Evolutionary conservation across 78 protist genomes (phyloP).

Genomic region (Mastigamoeba balamuthi): DNA sequence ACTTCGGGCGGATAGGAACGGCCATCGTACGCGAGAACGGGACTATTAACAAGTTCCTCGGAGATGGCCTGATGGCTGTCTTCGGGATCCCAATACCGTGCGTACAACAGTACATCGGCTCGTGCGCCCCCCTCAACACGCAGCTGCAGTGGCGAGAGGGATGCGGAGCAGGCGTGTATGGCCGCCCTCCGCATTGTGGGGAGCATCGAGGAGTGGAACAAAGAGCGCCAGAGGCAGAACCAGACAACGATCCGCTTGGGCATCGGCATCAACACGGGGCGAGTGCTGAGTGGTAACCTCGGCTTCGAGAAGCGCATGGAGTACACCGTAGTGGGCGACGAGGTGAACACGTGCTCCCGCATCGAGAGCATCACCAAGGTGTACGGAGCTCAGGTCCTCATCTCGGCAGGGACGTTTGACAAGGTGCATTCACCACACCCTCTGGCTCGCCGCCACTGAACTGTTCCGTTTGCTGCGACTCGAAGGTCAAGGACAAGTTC

Average conservation of each 20-base stretch:
- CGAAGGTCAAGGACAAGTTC: too few relatives aligned
- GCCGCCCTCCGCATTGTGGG: background rate
- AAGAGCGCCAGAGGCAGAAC: background rate
- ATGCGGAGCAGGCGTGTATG: background rate
- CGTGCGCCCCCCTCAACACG: too few relatives aligned
- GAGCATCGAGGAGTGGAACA: background rate
- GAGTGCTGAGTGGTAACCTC: slow-evolving; percentile 7
- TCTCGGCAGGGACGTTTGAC: background rate
- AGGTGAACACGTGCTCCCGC: slow-evolving; percentile 21
- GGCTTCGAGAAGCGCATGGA: slow-evolving; percentile 23
- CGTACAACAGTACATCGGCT: too few relatives aligned
- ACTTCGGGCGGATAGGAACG: background rate
- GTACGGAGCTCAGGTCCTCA: background rate
- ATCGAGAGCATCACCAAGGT: slow-evolving; percentile 13
- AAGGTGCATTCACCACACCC: too few relatives aligned
- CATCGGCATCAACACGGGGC: slow-evolving; percentile 28
- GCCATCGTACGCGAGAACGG: background rate
- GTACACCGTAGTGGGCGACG: slow-evolving; percentile 19
- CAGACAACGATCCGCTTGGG: background rate
- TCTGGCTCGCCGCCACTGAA: too few relatives aligned
- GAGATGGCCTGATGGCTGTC: slow-evolving; percentile 13
- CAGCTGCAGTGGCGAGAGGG: too few relatives aligned
- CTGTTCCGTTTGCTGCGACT: too few relatives aligned
- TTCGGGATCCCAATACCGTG: background rate
- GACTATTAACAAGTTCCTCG: slow-evolving; percentile 20